These are phyloP conservation scores for Linum lewisii DNA, from an alignment of 345 rosid species.

Conservation along the genomic window DNA sequence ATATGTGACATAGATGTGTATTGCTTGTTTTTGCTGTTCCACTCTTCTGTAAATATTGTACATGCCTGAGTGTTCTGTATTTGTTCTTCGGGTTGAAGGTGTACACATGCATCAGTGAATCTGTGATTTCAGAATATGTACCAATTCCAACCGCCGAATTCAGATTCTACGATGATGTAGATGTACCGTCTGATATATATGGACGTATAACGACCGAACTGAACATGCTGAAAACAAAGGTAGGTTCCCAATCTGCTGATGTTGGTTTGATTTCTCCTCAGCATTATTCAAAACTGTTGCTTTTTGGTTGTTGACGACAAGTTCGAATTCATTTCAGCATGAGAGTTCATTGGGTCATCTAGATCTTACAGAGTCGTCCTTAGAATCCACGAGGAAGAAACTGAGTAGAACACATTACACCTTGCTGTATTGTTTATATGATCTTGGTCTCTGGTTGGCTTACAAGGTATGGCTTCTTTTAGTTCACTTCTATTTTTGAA, in stretches of 20 bases:
- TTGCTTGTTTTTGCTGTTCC: no score
- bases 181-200: slow-evolving; percentile 21
- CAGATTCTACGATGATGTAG: slow-evolving; percentile 30
- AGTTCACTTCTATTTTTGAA: background rate
- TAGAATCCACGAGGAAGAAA: slow-evolving; percentile 31
- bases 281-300: background rate
- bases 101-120: slow-evolving; percentile 52
- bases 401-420: slow-evolving; percentile 30
- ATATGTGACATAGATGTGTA: no score
- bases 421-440: slow-evolving; percentile 49
- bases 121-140: slow-evolving; percentile 45
- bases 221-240: slow-evolving; percentile 36
- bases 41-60: no score
- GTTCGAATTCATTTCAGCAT: slow-evolving; percentile 40
- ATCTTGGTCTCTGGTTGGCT: slow-evolving; percentile 76
- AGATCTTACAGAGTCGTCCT: slow-evolving; percentile 29
- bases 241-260: slow-evolving; percentile 11
- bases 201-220: slow-evolving; percentile 21
- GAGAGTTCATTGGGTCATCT: slow-evolving; percentile 20
- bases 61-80: background rate
- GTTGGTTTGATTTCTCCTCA: background rate
- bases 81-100: slow-evolving; percentile 38
- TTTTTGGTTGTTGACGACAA: slow-evolving; percentile 8
- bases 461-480: slow-evolving; percentile 44
- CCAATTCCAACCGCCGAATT: slow-evolving; percentile 57